Conservation (phyloP, 768 basidiomycete species). For the Naganishia kalamii region DNA sequence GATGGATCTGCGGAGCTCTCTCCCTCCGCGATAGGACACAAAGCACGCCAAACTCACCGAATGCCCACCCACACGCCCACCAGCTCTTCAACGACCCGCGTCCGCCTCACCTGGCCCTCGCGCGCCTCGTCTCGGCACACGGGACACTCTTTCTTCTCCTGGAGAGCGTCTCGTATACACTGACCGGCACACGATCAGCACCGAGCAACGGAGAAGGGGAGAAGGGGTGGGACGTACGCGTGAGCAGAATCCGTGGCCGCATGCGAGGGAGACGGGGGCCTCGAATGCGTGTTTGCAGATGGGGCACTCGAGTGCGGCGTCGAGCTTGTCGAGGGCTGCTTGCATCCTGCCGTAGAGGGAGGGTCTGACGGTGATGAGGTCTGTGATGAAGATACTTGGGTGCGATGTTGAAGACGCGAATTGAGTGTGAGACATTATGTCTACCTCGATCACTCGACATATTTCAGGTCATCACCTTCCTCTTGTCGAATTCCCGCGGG, state of each 20-base stretch:
- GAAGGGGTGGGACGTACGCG: constrained; percentile 25
- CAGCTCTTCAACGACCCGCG: constrained; percentile 64
- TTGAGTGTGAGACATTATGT: too few relatives aligned
- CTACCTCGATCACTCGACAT: too few relatives aligned
- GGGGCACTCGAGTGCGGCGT: constrained; percentile 62
- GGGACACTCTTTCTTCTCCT: constrained; percentile 64
- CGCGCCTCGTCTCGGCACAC: constrained; percentile 57
- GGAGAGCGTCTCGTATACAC: constrained; percentile 64
- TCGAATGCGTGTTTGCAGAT: constrained; percentile 71
- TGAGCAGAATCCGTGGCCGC: constrained; percentile 74
- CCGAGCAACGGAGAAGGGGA: not conserved
- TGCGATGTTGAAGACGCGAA: too few relatives aligned
- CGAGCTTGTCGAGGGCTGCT: constrained; percentile 46
- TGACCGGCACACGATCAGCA: constrained; percentile 34
- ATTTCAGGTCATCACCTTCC: too few relatives aligned
- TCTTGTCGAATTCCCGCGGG: too few relatives aligned
- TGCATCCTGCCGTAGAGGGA: not conserved
- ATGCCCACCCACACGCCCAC: constrained; percentile 65
- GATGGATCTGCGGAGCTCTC: too few relatives aligned
- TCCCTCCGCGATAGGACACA: not conserved
- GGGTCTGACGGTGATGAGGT: too few relatives aligned
- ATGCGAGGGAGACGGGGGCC: constrained; percentile 65
- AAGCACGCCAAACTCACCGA: constrained; percentile 52
- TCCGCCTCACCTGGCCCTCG: constrained; percentile 63
- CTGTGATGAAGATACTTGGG: too few relatives aligned